Evolutionary conservation across 1,139 yeast genomes (phyloP).

Genomic region (Geotrichum phurueaensis): DNA sequence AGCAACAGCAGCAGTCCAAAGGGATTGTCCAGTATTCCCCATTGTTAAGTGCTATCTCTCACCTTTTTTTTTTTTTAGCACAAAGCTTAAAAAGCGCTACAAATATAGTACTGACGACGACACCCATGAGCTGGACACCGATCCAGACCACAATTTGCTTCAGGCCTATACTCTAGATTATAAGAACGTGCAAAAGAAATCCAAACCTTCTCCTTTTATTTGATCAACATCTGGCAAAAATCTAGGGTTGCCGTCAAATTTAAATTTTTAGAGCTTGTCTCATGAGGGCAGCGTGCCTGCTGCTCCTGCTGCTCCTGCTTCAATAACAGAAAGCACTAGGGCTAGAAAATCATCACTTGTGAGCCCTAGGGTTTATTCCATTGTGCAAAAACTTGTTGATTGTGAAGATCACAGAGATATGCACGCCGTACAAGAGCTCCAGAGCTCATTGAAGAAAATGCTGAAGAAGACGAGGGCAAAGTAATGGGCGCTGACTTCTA

Average conservation of each 20-base stretch:
- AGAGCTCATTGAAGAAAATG: slow-evolving; percentile 23
- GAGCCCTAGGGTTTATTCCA: neutral
- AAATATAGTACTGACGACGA: slow-evolving; percentile 60
- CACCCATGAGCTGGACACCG: slow-evolving; percentile 55
- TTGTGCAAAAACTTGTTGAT: slow-evolving; percentile 13
- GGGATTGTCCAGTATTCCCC: neutral
- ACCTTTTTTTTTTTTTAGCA: neutral
- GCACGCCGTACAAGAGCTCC: slow-evolving; percentile 9
- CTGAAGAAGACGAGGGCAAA: slow-evolving; percentile 44
- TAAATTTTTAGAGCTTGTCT: neutral
- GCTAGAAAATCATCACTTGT: neutral
- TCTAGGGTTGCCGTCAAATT: neutral
- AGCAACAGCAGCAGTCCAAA: neutral
- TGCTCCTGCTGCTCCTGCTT: neutral
- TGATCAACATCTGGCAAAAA: neutral
- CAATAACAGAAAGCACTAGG: neutral
- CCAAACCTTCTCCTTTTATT: neutral
- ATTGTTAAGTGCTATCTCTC: neutral
- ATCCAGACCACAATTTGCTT: slow-evolving; percentile 53
- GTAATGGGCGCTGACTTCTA: slow-evolving; percentile 88
- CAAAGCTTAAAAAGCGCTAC: slow-evolving; percentile 1
- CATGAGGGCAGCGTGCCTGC: neutral
- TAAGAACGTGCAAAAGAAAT: slow-evolving; percentile 32
- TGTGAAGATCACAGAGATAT: slow-evolving; percentile 16
- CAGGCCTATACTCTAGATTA: slow-evolving; percentile 73